phyloP scores from a whole-genome alignment of 768 basidiomycete genomes.

The Tylopilus plumbeoviolaceoides region DNA sequence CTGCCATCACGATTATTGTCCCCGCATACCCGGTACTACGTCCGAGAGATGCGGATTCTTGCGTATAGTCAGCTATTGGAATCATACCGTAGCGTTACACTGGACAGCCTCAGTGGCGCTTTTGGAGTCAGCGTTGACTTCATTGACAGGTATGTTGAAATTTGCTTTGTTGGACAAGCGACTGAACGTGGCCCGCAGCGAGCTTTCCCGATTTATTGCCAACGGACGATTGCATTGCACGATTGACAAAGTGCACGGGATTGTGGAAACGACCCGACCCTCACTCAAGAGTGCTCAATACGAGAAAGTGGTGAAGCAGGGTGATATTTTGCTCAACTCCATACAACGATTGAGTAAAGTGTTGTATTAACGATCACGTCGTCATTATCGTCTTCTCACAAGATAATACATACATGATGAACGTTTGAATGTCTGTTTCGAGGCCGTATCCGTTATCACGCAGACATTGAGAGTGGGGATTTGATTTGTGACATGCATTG shows the following conservation, averaged over 20 bases:
- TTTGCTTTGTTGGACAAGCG: background rate
- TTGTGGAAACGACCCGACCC: conserved; percentile 86
- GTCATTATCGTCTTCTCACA: background rate
- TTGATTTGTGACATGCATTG: background rate
- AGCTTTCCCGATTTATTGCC: conserved; percentile 90
- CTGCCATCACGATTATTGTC: conserved; percentile 83
- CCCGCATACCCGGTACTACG: conserved; percentile 84
- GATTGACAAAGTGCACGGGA: conserved; percentile 92
- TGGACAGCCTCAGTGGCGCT: conserved; percentile 78
- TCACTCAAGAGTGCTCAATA: conserved; percentile 81
- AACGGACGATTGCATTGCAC: conserved; percentile 78
- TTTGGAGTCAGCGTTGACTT: conserved; percentile 90
- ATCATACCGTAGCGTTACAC: conserved; percentile 82
- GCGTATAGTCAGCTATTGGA: conserved; percentile 93
- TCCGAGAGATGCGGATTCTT: conserved; percentile 93
- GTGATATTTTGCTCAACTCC: conserved; percentile 83
- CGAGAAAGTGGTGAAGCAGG: conserved; percentile 89
- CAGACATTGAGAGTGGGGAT: too few relatives aligned
- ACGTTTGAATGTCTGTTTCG: background rate
- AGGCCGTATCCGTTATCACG: background rate
- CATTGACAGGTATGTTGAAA: conserved; percentile 67
- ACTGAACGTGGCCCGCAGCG: conserved; percentile 43
- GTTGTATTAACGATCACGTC: conserved; percentile 42
- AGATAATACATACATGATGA: background rate
- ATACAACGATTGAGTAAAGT: conserved; percentile 90